A percentile compares a stretch with the other conserved stretches of the same genome.
Conservation (phyloP, 495 filamentous ascomycete species). For the Trypethelium eluteriae region DNA sequence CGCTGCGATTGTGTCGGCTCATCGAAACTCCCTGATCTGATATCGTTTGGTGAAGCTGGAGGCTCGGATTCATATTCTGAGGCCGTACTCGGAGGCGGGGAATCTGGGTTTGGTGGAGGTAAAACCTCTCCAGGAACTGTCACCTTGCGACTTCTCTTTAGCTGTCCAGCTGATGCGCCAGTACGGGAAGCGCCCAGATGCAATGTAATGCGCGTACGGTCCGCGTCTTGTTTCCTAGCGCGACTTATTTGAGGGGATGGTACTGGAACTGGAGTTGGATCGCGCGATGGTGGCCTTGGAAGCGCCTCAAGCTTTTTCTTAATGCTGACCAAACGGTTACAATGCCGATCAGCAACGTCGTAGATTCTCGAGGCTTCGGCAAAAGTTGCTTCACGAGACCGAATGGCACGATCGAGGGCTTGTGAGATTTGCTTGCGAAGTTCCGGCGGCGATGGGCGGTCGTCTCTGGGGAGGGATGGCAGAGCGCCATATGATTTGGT, state of each 20-base stretch:
- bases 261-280: constrained; percentile 52
- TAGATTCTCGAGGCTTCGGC: constrained; percentile 77
- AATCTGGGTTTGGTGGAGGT: constrained; percentile 41
- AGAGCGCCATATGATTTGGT: constrained; percentile 67
- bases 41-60: constrained; percentile 3
- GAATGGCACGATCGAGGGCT: constrained; percentile 63
- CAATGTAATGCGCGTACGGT: constrained; percentile 36
- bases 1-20: constrained; percentile 28
- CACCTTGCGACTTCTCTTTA: constrained; percentile 36
- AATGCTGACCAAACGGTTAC: constrained; percentile 67
- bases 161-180: constrained; percentile 8
- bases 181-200: constrained; percentile 38
- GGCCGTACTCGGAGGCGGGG: constrained; percentile 31
- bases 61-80: constrained; percentile 20
- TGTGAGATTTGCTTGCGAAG: constrained; percentile 72
- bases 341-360: constrained; percentile 71
- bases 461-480: constrained; percentile 49
- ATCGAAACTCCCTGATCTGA: constrained; percentile 17
- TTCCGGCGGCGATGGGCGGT: constrained; percentile 46
- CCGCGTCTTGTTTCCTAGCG: constrained; percentile 34
- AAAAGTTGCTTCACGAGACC: constrained; percentile 65
- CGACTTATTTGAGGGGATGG: constrained; percentile 38
- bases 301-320: constrained; percentile 73
- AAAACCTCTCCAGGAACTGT: constrained; percentile 43
- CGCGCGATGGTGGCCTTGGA: constrained; percentile 60